Evolutionary conservation across 148 eudicot species (phyloP).

Genomic region (Vaccinium macrocarpon): DNA sequence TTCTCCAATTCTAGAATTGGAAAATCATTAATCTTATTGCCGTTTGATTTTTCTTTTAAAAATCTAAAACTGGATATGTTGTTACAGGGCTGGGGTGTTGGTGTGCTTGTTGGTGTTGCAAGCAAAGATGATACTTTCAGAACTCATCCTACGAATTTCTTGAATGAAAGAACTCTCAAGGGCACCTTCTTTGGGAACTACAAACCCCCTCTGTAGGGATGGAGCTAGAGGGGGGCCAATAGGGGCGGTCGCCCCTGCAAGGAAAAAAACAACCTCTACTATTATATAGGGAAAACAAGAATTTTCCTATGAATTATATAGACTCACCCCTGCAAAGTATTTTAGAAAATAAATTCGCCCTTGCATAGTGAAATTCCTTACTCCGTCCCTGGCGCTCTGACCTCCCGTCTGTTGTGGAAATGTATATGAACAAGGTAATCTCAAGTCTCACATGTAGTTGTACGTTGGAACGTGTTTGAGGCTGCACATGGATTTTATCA

Average conservation of each 20-base stretch:
- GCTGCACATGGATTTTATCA: too few relatives aligned
- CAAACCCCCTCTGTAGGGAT: too few relatives aligned
- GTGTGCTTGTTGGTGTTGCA: slow-evolving; percentile 47
- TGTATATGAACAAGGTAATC: slow-evolving; percentile 44
- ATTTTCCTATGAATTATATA: too few relatives aligned
- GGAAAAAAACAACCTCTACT: too few relatives aligned
- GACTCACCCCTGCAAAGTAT: too few relatives aligned
- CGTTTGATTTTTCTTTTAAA: background rate
- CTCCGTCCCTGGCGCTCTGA: too few relatives aligned
- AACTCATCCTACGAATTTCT: slow-evolving; percentile 41
- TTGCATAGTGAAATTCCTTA: too few relatives aligned
- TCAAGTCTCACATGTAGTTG: background rate
- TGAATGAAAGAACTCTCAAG: slow-evolving; percentile 50
- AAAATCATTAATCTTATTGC: background rate
- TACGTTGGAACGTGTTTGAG: too few relatives aligned
- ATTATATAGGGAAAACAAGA: too few relatives aligned
- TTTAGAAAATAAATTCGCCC: too few relatives aligned
- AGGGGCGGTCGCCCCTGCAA: too few relatives aligned
- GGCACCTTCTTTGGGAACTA: slow-evolving; percentile 55
- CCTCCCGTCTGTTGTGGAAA: slow-evolving; percentile 41
- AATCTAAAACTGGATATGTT: background rate
- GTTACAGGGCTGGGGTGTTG: slow-evolving; percentile 51
- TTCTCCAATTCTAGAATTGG: background rate
- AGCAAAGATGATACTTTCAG: slow-evolving; percentile 46
- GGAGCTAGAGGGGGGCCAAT: too few relatives aligned